Evolutionary conservation across 805 yeast species (phyloP).

Genomic region (Ogataea allantospora): DNA sequence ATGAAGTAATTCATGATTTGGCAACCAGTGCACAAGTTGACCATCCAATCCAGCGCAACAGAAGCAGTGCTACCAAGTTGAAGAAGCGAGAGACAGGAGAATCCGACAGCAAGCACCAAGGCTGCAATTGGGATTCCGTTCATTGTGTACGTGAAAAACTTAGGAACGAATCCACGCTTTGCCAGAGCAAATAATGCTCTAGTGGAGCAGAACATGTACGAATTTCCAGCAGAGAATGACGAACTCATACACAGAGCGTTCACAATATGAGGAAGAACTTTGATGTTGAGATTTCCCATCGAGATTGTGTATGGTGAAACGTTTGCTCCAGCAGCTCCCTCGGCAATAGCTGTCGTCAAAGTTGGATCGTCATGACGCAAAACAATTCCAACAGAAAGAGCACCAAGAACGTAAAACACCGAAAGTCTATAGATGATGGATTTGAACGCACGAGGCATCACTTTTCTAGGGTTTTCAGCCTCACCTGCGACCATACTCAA

Average conservation of each 20-base stretch:
- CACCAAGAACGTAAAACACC: constrained; percentile 68
- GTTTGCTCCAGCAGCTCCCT: constrained; percentile 71
- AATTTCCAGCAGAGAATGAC: constrained; percentile 82
- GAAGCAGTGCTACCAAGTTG: constrained; percentile 36
- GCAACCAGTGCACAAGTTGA: constrained; percentile 32
- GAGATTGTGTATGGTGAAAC: constrained; percentile 84
- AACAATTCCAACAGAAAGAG: constrained; percentile 74
- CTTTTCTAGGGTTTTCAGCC: constrained; percentile 55
- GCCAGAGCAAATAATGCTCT: constrained; percentile 69
- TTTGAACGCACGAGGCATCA: constrained; percentile 72
- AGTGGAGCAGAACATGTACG: constrained; percentile 72
- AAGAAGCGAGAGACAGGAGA: constrained; percentile 31
- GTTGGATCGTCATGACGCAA: constrained; percentile 67
- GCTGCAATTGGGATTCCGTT: constrained; percentile 53
- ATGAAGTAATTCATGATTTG: constrained; percentile 30
- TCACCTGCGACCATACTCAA: constrained; percentile 86
- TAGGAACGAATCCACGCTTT: constrained; percentile 70
- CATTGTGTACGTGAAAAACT: constrained; percentile 56
- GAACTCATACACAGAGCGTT: constrained; percentile 74
- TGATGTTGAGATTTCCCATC: constrained; percentile 67
- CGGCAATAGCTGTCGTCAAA: constrained; percentile 54
- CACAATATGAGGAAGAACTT: constrained; percentile 69
- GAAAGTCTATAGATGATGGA: constrained; percentile 69
- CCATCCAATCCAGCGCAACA: constrained; percentile 33
- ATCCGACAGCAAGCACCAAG: constrained; percentile 33